Percentiles rank a stretch among this genome's conserved stretches.
Evolutionary conservation across 2,329 filamentous ascomycete species (phyloP).

Genomic region (Chalaropsis ovoidea): DNA sequence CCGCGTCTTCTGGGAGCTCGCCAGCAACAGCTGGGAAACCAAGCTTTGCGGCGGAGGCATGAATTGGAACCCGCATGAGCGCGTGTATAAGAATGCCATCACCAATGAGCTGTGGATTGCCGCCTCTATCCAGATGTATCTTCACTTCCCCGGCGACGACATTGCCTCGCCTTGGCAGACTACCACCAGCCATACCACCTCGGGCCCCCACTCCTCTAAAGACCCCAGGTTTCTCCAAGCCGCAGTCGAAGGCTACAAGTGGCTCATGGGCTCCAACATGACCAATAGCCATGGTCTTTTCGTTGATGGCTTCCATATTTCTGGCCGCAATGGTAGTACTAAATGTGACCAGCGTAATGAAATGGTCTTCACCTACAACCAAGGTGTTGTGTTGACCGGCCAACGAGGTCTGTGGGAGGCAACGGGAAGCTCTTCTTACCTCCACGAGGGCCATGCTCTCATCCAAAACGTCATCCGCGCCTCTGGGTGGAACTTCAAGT

Average conservation of each 20-base stretch:
- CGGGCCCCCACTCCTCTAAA: slow-evolving; percentile 29
- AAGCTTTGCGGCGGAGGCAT: slow-evolving; percentile 76
- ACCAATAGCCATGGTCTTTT: slow-evolving; percentile 65
- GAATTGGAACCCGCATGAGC: slow-evolving; percentile 72
- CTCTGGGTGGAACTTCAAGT: slow-evolving; percentile 59
- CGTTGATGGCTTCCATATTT: slow-evolving; percentile 79
- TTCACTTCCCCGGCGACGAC: slow-evolving; percentile 72
- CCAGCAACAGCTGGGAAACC: slow-evolving; percentile 69
- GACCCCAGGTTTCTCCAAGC: slow-evolving; percentile 60
- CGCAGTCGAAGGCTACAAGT: slow-evolving; percentile 67
- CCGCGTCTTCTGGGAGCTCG: slow-evolving; percentile 75
- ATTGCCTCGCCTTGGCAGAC: slow-evolving; percentile 56
- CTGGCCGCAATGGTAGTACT: slow-evolving; percentile 30
- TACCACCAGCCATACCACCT: slow-evolving; percentile 25
- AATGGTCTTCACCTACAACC: slow-evolving; percentile 93
- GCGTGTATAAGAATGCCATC: slow-evolving; percentile 91
- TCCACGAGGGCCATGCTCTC: slow-evolving; percentile 70
- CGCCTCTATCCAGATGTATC: slow-evolving; percentile 78
- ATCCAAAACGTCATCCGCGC: slow-evolving; percentile 63
- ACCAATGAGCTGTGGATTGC: slow-evolving; percentile 87
- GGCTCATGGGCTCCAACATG: slow-evolving; percentile 74
- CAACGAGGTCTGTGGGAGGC: slow-evolving; percentile 69
- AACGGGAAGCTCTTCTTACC: slow-evolving; percentile 60
- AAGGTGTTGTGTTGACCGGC: slow-evolving; percentile 78
- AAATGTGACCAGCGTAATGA: slow-evolving; percentile 72